Conservation (phyloP, 345 rosid species). For the Ricinus communis region DNA sequence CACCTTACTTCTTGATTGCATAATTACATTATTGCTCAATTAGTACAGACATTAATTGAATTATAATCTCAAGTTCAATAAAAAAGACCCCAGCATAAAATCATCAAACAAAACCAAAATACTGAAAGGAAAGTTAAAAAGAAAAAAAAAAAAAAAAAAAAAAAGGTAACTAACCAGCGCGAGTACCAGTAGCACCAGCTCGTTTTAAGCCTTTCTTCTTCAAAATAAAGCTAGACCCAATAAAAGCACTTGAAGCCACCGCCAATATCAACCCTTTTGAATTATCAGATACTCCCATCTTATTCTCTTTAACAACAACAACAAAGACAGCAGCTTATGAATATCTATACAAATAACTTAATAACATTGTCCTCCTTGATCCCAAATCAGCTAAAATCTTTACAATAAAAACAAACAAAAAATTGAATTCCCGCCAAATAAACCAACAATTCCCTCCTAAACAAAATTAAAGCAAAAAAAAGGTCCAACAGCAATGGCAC, state of each 20-base stretch:
- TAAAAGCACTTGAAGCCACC: constrained; percentile 68
- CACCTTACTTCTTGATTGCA: too few relatives aligned
- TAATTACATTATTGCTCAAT: too few relatives aligned
- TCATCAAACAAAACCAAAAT: too few relatives aligned
- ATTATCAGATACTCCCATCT: constrained; percentile 62
- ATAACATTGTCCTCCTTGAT: too few relatives aligned
- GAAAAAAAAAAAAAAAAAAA: neutral
- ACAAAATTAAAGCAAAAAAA: neutral
- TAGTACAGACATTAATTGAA: too few relatives aligned
- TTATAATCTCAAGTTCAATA: too few relatives aligned
- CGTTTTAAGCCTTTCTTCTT: constrained; percentile 95
- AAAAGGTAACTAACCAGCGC: constrained; percentile 55
- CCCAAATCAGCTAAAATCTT: neutral
- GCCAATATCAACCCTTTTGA: constrained; percentile 73
- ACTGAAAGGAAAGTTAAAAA: neutral
- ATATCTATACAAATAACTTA: neutral
- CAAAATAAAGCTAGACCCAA: constrained; percentile 87
- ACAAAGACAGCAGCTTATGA: neutral
- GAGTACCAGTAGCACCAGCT: constrained; percentile 76
- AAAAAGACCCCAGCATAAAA: too few relatives aligned
- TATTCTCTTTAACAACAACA: neutral
- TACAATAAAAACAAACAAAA: neutral
- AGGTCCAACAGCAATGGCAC: neutral
- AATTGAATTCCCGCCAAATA: constrained; percentile 7
- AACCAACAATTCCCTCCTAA: constrained; percentile 1